A percentile compares a stretch with the other conserved stretches of the same genome.
phyloP scores from a whole-genome alignment of 2,329 filamentous ascomycete genomes.

The Aspergillus fischeri region DNA sequence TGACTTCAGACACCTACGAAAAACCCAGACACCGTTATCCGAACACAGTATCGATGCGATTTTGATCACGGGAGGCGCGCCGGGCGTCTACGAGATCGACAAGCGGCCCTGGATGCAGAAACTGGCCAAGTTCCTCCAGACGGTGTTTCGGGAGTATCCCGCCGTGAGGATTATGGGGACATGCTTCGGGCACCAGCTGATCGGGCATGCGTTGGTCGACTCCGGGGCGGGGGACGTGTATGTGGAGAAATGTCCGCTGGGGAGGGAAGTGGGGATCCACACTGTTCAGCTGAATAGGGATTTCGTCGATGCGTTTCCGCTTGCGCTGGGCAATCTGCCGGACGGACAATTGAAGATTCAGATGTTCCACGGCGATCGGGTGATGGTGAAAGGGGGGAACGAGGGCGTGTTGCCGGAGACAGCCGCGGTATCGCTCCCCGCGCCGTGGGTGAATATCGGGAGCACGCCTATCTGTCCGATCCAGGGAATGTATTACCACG shows the following conservation, averaged over 20 bases:
- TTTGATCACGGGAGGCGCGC: slow-evolving; percentile 26
- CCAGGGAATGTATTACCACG: slow-evolving; percentile 27
- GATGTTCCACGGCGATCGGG: slow-evolving; percentile 35
- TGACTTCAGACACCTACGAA: slow-evolving; percentile 8
- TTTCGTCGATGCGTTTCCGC: slow-evolving; percentile 18
- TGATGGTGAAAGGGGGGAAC: slow-evolving; percentile 11
- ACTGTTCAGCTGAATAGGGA: slow-evolving; percentile 19
- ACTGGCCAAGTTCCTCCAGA: slow-evolving; percentile 21
- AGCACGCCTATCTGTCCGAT: slow-evolving; percentile 22
- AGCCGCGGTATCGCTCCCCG: slow-evolving; percentile 11
- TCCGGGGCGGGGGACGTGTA: slow-evolving; percentile 8
- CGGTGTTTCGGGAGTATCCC: slow-evolving; percentile 21
- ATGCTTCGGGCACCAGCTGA: slow-evolving; percentile 32
- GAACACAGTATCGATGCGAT: slow-evolving; percentile 22
- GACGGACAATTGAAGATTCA: slow-evolving; percentile 22
- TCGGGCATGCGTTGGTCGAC: slow-evolving; percentile 15
- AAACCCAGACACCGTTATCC: not conserved
- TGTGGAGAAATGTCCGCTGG: slow-evolving; percentile 18
- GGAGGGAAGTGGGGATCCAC: slow-evolving; percentile 29
- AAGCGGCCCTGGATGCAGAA: slow-evolving; percentile 21
- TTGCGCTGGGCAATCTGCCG: not conserved
- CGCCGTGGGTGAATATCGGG: slow-evolving; percentile 29
- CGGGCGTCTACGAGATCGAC: slow-evolving; percentile 20
- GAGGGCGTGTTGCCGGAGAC: not conserved
- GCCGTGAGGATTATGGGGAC: slow-evolving; percentile 30